Base-by-base conservation (phyloP, 805 yeast species). In the Jamesozyma spencerorum region DNA sequence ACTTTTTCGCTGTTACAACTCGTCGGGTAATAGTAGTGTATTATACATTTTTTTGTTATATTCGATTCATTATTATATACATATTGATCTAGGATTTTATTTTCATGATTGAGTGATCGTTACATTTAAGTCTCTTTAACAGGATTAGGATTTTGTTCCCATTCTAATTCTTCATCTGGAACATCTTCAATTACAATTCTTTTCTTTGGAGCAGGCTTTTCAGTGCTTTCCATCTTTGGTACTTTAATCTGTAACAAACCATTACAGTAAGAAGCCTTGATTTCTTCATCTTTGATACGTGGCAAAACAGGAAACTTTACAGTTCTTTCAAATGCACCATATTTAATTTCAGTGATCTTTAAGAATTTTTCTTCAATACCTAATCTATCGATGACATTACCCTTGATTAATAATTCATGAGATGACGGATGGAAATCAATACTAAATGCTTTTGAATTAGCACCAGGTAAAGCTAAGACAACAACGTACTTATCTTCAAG, bases 401-500 rank as follows among this genome's bases (percentile, higher is more conserved):
- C 83, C 44, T 70, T 72, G 29, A 77, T 60, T 14, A 72, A 63
- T 43, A 77, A 48, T 45, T 75, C 79, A 47, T 71, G 70, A 11
- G 73, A 66, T 1, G 77, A 64, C 29, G 81, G 78, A 49, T 77
- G 82, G 57, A 66, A 77, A 49, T 77, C 79, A 32, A 77, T 68
- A 38, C 70, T 72, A 46, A 77, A 69, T 14, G 72, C 67, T 31
- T 69, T 67, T 18, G 74, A 69, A 26, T 66, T 63, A 2, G 79
- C 78, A 36, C 83, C 83, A n/a, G 83, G 77, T 19, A 77, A 54
- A 3, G 80, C 71, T 11, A 76, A 54, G 1, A 71, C 71, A 11
- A 75, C 68, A 13, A 66, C 52, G 46, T 75, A 77, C 14, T 62
- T 57, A 14, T 64, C 64, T 1, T 65, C 64, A 37, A 65, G 61